Base-by-base conservation (phyloP, 2,329 filamentous ascomycete genomes). In the Waltergamsia citrina region DNA sequence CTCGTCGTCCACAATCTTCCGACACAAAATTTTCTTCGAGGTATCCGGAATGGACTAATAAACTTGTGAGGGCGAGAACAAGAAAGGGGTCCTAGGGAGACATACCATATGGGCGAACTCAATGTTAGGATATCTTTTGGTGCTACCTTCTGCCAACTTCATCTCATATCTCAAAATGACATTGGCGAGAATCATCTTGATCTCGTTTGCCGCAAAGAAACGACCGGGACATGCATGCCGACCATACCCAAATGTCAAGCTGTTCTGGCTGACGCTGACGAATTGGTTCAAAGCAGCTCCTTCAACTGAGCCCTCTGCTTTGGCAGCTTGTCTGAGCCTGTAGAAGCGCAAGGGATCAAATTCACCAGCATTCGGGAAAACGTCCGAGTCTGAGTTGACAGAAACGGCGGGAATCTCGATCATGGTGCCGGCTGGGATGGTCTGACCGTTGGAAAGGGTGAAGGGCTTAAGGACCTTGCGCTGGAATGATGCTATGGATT, bases 391-490 rank as follows among this genome's bases (percentile, higher is more conserved):
- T 4, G 44, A 45, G 32, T 50, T 51, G 38, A 61, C 42, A 15
- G 54, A 57, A n/a, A 54, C 47, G n/a, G 54, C 42, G 0, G 65
- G 57, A 1, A 64, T 50, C 36, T 69, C 57, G 22, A 69, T 54
- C 8, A 54, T 52, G 6, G 57, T 57, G 18, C 64, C 64, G 3
- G 56, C 50, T 1, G 64, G 63, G 7, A 69, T 55, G 23, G 61
- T 56, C 32, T 72, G 65, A 14, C 71, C 72, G 46, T 70, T 69
- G 26, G 69, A 71, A 2, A 74, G 63, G 3, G 60, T 62, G 43
- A 75, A 60, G 4, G 64, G 56, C 42, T 63, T 59, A 22, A 67
- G 50, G 9, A 70, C 67, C 40, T 67, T 69, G 39, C 70, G 67
- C 15, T 50, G 47, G 48, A 73, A 72, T 3, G 67, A 62, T 2